Evolutionary conservation across 805 yeast species (phyloP), one percentile per base, ranked within the genome.

Genomic region (Metschnikowia peoriensis): DNA sequence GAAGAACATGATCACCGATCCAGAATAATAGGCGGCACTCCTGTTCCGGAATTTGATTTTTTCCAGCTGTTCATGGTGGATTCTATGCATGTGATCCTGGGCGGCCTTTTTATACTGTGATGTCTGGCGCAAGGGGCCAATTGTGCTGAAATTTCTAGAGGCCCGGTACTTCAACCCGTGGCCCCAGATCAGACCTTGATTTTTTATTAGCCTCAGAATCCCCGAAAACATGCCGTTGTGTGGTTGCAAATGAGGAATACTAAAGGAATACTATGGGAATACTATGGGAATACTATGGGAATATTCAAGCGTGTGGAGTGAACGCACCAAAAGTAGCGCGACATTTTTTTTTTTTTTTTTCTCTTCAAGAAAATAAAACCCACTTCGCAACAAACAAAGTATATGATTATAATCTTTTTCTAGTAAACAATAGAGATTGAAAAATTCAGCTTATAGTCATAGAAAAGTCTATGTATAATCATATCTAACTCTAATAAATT

Each of bases 1-100:
- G 56, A 89, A 88, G 2, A 83, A 71, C 29, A 92, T 70, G 11
- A 84, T 83, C 17, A 89, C 75, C n/a, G 93, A 85, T 1, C 82
- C 73, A 12, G 86, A 73, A 64, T 89, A 89, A 64, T 83, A 80
- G 1, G 85, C 80, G 7, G 85, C 81, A 0, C 93, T 81, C 41
- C 74, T 67, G 60, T 80, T 80, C 52, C 72, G 76, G 47, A 52
- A 63, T 46, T 62, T 64, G 37, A 67, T 66, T 45, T 62, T 58
- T 43, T 65, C 68, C 43, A 63, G 69, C 55, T 71, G 62, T 44
- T 61, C 62, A 38, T 53, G 51, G 40, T 61, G 61, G 15, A 51
- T 28, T 39, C 47, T 45, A 32, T 47, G 49, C 38, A 49, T 48
- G 38, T 41, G 44, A 27, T 44, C 49, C 42, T 52, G 51, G 15